Percentiles rank a stretch among this genome's conserved stretches.
These are phyloP conservation scores for Sugiyamaella xylanicola DNA, from an alignment of 1,139 yeast species.

Conservation along the genomic window DNA sequence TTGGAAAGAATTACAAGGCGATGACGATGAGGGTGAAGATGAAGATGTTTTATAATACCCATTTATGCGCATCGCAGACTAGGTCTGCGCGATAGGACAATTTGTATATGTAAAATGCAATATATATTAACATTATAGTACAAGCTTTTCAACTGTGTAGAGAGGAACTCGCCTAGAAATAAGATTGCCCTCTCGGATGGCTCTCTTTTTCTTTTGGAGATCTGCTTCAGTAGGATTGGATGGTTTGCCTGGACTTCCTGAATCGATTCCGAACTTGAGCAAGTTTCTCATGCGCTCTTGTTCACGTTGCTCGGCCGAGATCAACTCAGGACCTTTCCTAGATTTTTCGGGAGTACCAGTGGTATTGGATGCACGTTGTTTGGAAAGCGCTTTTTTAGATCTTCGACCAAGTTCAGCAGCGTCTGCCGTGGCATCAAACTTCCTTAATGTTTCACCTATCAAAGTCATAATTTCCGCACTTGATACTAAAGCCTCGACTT, in stretches of 20 bases:
- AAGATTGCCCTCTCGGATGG: constrained; percentile 40
- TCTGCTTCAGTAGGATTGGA: constrained; percentile 5
- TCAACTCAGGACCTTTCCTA: constrained; percentile 18
- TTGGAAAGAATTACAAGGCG: constrained; percentile 71
- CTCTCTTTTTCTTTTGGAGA: constrained; percentile 34
- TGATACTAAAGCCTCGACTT: constrained; percentile 53
- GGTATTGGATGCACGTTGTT: constrained; percentile 10
- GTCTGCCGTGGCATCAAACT: constrained; percentile 32
- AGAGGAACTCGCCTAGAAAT: constrained; percentile 34
- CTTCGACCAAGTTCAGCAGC: constrained; percentile 28
- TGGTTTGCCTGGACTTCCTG: not conserved
- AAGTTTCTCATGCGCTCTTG: constrained; percentile 28
- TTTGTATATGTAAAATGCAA: constrained; percentile 7
- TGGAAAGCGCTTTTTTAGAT: constrained; percentile 14
- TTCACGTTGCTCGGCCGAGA: constrained; percentile 29
- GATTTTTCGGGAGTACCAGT: constrained; percentile 9
- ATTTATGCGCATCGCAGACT: too few relatives aligned
- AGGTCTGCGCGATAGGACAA: too few relatives aligned
- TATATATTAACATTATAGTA: constrained; percentile 25
- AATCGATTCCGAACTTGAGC: constrained; percentile 20
- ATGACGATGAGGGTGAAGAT: constrained; percentile 28
- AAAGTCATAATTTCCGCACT: constrained; percentile 59
- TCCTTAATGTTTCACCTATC: constrained; percentile 53
- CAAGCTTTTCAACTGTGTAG: constrained; percentile 36
- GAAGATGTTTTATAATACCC: constrained; percentile 17